These are phyloP conservation scores for Metschnikowia noctiluminum DNA, from an alignment of 805 yeast species.

Conservation along the genomic window DNA sequence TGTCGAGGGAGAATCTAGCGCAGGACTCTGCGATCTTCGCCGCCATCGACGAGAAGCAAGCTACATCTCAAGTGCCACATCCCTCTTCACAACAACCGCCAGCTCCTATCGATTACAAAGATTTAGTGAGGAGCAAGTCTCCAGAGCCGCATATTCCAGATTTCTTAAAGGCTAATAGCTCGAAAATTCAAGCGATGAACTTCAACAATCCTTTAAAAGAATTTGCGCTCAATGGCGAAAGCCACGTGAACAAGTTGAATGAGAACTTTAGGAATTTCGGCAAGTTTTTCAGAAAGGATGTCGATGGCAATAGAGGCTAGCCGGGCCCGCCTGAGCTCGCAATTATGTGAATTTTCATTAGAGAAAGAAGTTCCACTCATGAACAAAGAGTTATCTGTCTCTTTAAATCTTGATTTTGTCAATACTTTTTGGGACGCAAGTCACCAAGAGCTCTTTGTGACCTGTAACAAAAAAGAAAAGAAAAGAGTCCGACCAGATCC, in stretches of 20 bases:
- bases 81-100: slow-evolving; percentile 18
- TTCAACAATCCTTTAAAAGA: slow-evolving; percentile 40
- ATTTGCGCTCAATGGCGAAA: slow-evolving; percentile 51
- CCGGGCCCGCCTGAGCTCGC: background rate
- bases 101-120: slow-evolving; percentile 8
- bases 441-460: too few relatives aligned
- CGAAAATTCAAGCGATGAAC: slow-evolving; percentile 44
- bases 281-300: slow-evolving; percentile 43
- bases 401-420: too few relatives aligned
- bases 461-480: too few relatives aligned
- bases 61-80: background rate
- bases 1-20: slow-evolving; percentile 24
- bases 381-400: too few relatives aligned
- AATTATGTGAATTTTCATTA: too few relatives aligned
- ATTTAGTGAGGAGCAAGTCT: slow-evolving; percentile 17
- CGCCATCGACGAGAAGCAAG: slow-evolving; percentile 21
- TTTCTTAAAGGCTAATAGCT: slow-evolving; percentile 18
- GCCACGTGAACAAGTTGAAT: slow-evolving; percentile 58
- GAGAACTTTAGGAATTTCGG: slow-evolving; percentile 66
- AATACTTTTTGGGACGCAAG: too few relatives aligned
- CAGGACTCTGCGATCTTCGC: slow-evolving; percentile 31
- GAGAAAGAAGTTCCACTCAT: too few relatives aligned
- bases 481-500: too few relatives aligned
- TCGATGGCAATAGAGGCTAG: background rate
- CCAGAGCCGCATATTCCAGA: slow-evolving; percentile 25